Base-by-base conservation (phyloP, 176 grass and related monocot genomes). In the Musa troglodytarum region DNA sequence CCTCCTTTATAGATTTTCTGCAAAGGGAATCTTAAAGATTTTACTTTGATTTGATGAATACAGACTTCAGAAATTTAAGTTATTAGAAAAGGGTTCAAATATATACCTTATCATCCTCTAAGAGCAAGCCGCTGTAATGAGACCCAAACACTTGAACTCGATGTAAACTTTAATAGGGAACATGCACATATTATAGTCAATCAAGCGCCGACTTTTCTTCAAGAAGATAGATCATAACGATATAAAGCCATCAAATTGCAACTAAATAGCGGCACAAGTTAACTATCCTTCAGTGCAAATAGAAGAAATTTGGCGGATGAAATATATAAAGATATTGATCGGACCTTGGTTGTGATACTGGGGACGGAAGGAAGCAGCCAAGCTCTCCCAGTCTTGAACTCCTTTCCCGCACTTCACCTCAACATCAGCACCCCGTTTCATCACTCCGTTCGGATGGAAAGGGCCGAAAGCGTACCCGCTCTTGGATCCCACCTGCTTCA, bases 301-400 rank as follows among this genome's bases (percentile, higher is more conserved):
- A 9, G 49, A 78, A 71, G 49, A n/a, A 50, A 72, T 68, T 13
- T 11, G 22, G 77, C 67, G 9, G 66, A 58, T 55, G 34, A 43
- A 6, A 43, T 43, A 6, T 43, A 43, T 43, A 51, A 63, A 54
- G 75, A 53, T 54, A 24, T 26, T 55, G 9, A 84, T 71, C 75
- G 19, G 49, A 99, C 95, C 95, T 91, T 93, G 84, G 76, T 94
- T 99, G 67, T 87, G 90, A 85, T 94, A 94, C 63, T 89, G 86
- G 0, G 84, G 90, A 17, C 81, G 74, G 80, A 99, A 86, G 65
- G 82, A 83, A 78, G 79, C 63, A 57, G 88, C 87, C 77, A 99
- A 73, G 75, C 53, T 93, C 65, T 91, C 90, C 84, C 90, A 99
- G 59, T 94, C 82, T 50, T 81, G 72, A 77, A 76, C 62, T 52